These are phyloP conservation scores for Penicillium pulvis DNA, from an alignment of 495 filamentous ascomycete genomes.

Conservation along the genomic window DNA sequence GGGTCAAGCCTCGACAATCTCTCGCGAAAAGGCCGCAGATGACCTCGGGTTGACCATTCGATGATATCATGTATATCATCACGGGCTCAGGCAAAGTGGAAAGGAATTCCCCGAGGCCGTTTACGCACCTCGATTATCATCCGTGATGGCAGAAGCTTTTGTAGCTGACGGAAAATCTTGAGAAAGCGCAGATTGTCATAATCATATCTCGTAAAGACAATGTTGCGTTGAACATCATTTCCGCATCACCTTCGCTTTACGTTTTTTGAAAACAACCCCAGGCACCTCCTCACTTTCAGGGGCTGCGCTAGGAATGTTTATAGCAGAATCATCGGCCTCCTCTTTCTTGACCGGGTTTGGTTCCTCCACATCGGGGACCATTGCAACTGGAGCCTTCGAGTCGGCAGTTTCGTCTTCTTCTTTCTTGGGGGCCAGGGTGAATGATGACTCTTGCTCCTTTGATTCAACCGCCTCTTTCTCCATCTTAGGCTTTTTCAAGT, in stretches of 20 bases:
- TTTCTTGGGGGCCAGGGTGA: slow-evolving; percentile 12
- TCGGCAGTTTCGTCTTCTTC: slow-evolving; percentile 18
- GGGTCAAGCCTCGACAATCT: background rate
- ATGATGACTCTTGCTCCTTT: slow-evolving; percentile 12
- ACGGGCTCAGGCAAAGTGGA: background rate
- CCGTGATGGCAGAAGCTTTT: background rate
- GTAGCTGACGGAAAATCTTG: background rate
- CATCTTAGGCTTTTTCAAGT: slow-evolving; percentile 45
- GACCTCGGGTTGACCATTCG: background rate
- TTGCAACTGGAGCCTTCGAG: background rate
- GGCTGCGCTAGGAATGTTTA: slow-evolving; percentile 21
- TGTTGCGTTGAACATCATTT: slow-evolving; percentile 3
- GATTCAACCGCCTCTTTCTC: slow-evolving; percentile 10
- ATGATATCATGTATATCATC: background rate
- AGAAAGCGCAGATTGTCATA: background rate
- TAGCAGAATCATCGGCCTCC: slow-evolving; percentile 21
- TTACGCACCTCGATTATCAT: background rate
- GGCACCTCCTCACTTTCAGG: slow-evolving; percentile 31
- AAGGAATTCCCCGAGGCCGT: background rate
- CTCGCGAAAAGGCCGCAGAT: background rate
- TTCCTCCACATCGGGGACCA: slow-evolving; percentile 4
- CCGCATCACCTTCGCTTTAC: slow-evolving; percentile 73
- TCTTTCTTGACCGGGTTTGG: slow-evolving; percentile 29
- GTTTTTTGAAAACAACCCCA: slow-evolving; percentile 83
- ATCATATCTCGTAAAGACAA: background rate